Conservation (phyloP, 2,329 filamentous ascomycete genomes). For the Thelonectria olida region DNA sequence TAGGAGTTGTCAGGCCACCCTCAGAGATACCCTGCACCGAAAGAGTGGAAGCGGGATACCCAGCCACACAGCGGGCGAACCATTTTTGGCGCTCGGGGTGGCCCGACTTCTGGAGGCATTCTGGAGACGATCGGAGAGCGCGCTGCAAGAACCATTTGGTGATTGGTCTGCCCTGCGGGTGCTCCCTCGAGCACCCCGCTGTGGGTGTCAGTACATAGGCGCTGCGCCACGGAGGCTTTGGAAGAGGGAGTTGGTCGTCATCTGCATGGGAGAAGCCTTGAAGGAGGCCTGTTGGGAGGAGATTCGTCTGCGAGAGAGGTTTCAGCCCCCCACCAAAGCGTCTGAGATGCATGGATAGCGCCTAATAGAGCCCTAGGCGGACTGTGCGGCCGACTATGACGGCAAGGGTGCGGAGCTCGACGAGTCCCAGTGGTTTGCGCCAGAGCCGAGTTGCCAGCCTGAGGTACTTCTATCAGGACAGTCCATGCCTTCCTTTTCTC, state of each 20-base stretch:
- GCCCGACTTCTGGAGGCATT: slow-evolving; percentile 25
- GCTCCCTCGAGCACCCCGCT: slow-evolving; percentile 17
- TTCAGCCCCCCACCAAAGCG: slow-evolving; percentile 33
- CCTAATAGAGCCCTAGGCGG: slow-evolving; percentile 12
- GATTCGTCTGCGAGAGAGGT: slow-evolving; percentile 36
- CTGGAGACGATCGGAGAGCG: slow-evolving; percentile 20
- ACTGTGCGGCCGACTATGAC: slow-evolving; percentile 13
- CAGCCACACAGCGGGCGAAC: slow-evolving; percentile 34
- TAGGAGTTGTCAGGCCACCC: slow-evolving; percentile 8
- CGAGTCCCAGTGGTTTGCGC: neutral
- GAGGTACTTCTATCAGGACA: neutral
- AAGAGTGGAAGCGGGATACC: slow-evolving; percentile 12
- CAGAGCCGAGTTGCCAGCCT: neutral
- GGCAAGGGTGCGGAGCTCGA: neutral
- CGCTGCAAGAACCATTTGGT: slow-evolving; percentile 14
- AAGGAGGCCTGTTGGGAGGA: slow-evolving; percentile 4
- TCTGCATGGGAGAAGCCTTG: neutral
- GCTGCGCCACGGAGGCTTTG: slow-evolving; percentile 10
- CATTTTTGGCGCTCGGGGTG: slow-evolving; percentile 37
- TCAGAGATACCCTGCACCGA: neutral
- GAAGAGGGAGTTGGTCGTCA: neutral
- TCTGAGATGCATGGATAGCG: neutral
- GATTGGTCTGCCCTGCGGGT: slow-evolving; percentile 37
- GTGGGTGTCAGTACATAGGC: neutral
- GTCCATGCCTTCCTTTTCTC: neutral